Base-by-base conservation (phyloP, 2,329 filamentous ascomycete genomes). In the Fusarium sp. region DNA sequence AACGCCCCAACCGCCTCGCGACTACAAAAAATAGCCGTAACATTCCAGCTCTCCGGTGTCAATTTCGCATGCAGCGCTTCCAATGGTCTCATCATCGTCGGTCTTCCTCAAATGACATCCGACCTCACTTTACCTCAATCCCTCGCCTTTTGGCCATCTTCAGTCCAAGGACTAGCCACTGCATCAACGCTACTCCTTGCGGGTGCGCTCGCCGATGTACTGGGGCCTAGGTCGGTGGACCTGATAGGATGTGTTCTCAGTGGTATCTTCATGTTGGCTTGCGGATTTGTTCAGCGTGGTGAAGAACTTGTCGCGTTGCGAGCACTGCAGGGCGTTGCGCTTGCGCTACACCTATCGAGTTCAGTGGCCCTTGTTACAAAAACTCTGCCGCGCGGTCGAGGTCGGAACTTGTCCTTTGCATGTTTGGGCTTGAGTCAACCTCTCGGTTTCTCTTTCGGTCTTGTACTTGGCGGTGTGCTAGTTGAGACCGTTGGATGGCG, bases 381-480 rank as follows among this genome's bases (percentile, higher is more conserved):
- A 19, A 72, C 70, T 7, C 28, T 83, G 6, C 70, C 75, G 0
- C 64, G 66, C 1, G 81, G 82, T 0, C 62, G 76, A 11, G 68
- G 68, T 1, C 76, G 83, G 2, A 84, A 84, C 52, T 53, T 84
- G 3, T 80, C 74, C 0, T 84, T 84, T 64, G 75, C 81, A 0
- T 83, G 80, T 56, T 59, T 85, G 7, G 84, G 85, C 0, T 71
- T 84, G 22, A 81, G 80, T 40, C 80, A 83, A 56, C 81, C 84
- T 0, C 72, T 87, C 0, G 85, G 85, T 0, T 87, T 85, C 66
- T 84, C 83, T 0, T 69, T 85, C 10, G 85, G 85, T 0, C 73
- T 88, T 1, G 81, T 87, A 2, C 65, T 86, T 1, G 84, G 82
- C 11, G 85, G 85, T 14, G 73, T 87, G 2, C 74, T 87, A 14